Evolutionary conservation across 139 green algal species (phyloP).

Genomic region (Mychonastes homosphaera): DNA sequence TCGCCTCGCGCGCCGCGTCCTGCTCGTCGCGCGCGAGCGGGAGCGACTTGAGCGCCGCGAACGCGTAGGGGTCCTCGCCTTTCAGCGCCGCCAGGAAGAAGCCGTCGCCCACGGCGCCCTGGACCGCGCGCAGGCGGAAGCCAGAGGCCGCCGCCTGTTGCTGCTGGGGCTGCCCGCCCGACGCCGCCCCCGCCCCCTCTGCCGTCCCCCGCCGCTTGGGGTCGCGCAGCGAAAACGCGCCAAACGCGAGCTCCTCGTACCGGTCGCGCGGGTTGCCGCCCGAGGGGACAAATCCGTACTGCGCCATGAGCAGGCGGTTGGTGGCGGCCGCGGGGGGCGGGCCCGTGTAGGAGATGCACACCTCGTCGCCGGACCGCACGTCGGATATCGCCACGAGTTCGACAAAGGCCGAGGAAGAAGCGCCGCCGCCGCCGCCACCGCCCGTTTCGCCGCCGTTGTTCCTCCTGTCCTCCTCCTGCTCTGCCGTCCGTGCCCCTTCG

Average conservation of each 20-base stretch:
- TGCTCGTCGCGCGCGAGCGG: slow-evolving; percentile 18
- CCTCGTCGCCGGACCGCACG: slow-evolving; percentile 24
- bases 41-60: slow-evolving; percentile 32
- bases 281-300: slow-evolving; percentile 46
- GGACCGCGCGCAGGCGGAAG: slow-evolving; percentile 22
- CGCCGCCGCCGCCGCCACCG: not conserved
- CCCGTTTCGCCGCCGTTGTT: not conserved
- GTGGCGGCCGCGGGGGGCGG: slow-evolving; percentile 10
- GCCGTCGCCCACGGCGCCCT: slow-evolving; percentile 24
- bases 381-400: slow-evolving; percentile 37
- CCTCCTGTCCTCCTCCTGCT: not conserved
- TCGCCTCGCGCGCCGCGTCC: not conserved
- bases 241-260: too few relatives aligned
- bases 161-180: too few relatives aligned
- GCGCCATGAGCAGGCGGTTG: slow-evolving; percentile 35
- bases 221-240: too few relatives aligned
- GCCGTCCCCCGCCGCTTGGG: too few relatives aligned
- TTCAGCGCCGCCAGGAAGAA: slow-evolving; percentile 22
- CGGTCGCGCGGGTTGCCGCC: slow-evolving; percentile 37
- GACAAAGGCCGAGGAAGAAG: slow-evolving; percentile 2
- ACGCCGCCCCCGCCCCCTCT: too few relatives aligned
- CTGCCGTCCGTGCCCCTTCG: not conserved
- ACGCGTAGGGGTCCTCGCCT: slow-evolving; percentile 20
- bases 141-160: too few relatives aligned
- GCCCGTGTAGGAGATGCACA: slow-evolving; percentile 52